A percentile compares a stretch with the other conserved stretches of the same genome.
These are phyloP conservation scores for Fusarium goolgardi DNA, from an alignment of 2,329 filamentous ascomycete species.

Conservation along the genomic window DNA sequence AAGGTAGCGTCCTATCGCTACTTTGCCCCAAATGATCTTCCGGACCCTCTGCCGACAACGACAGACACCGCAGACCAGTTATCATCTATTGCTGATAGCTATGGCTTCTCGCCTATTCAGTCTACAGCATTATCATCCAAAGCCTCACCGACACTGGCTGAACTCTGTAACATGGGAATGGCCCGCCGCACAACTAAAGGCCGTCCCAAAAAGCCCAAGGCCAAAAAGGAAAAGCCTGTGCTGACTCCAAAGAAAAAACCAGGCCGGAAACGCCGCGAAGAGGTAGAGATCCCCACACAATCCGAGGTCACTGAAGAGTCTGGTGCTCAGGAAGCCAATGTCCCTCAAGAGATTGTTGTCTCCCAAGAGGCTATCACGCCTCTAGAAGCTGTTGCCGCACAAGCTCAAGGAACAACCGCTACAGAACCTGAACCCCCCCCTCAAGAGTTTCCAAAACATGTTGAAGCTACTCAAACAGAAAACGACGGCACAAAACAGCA, in stretches of 20 bases:
- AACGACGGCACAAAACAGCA: neutral
- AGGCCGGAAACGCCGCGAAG: constrained; percentile 7
- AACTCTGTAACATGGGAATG: constrained; percentile 44
- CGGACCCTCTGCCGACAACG: neutral
- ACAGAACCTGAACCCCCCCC: neutral
- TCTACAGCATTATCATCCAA: constrained; percentile 9
- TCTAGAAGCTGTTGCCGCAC: neutral
- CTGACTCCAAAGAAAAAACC: constrained; percentile 14
- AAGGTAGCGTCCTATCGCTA: constrained; percentile 54
- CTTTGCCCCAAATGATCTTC: constrained; percentile 33
- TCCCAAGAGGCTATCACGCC: neutral
- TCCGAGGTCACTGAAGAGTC: neutral
- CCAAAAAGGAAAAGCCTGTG: constrained; percentile 23
- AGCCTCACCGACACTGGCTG: constrained; percentile 39
- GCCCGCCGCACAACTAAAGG: constrained; percentile 45
- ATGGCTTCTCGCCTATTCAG: constrained; percentile 35
- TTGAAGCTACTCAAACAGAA: neutral
- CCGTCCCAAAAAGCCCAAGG: constrained; percentile 37
- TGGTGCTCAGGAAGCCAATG: neutral
- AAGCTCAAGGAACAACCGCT: neutral
- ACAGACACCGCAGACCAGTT: neutral
- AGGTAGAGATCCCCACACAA: neutral
- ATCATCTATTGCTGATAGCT: constrained; percentile 9
- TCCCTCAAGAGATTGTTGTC: neutral
- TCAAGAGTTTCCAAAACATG: neutral